Conservation (phyloP, 1,139 yeast species). For the Arxiozyma slooffiae region DNA sequence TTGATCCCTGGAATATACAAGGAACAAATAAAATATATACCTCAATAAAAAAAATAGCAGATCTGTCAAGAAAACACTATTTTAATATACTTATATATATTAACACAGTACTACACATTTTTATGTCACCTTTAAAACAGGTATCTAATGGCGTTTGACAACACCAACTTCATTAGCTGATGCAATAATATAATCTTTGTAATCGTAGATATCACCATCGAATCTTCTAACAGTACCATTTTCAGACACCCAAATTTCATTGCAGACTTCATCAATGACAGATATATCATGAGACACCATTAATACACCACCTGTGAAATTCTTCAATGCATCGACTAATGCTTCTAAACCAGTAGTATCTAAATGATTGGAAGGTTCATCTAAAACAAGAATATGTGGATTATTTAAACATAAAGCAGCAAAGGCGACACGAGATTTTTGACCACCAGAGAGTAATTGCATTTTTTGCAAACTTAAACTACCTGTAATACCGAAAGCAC, state of each 20-base stretch:
- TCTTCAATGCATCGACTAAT: conserved; percentile 73
- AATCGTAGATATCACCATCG: conserved; percentile 76
- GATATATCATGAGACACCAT: conserved; percentile 98
- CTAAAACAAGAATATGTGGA: conserved; percentile 88
- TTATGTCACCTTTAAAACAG: neutral
- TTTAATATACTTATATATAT: neutral
- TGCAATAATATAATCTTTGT: conserved; percentile 76
- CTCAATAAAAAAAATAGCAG: no score
- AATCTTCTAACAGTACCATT: conserved; percentile 68
- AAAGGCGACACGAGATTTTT: conserved; percentile 94
- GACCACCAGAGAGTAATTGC: conserved; percentile 91
- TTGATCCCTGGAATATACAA: no score
- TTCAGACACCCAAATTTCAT: conserved; percentile 93
- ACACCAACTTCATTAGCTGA: conserved; percentile 81
- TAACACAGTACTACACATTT: neutral
- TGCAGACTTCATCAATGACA: conserved; percentile 78
- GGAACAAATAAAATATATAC: neutral
- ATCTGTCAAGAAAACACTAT: no score
- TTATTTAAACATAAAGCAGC: conserved; percentile 84
- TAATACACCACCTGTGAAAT: conserved; percentile 87
- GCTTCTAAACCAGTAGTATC: conserved; percentile 98
- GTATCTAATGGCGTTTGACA: conserved; percentile 57
- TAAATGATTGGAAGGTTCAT: conserved; percentile 97
- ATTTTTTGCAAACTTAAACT: conserved; percentile 86
- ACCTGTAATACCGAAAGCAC: conserved; percentile 95